phyloP scores from a whole-genome alignment of 2,329 filamentous ascomycete genomes.

The Trichoderma gracile region DNA sequence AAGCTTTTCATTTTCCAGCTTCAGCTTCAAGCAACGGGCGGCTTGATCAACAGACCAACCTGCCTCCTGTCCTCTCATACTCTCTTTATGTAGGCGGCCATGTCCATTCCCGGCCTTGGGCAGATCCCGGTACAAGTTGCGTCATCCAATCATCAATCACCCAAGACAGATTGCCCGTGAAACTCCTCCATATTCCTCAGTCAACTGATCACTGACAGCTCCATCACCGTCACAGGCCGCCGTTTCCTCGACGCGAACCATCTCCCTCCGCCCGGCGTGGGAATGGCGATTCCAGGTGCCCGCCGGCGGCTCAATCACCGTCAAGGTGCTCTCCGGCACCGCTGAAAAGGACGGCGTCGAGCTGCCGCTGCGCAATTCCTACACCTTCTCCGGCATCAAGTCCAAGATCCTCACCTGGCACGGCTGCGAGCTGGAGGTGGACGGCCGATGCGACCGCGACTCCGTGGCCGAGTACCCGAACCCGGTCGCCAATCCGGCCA shows the following conservation, averaged over 20 bases:
- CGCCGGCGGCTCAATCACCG: constrained; percentile 44
- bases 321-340: constrained; percentile 73
- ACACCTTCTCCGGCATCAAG: constrained; percentile 79
- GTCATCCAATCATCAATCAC: no score
- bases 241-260: constrained; percentile 46
- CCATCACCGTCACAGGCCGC: constrained; percentile 34
- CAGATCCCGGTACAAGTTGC: constrained; percentile 64
- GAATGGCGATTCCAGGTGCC: constrained; percentile 81
- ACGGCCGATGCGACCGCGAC: constrained; percentile 57
- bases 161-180: background rate
- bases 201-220: background rate
- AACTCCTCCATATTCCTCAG: background rate
- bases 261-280: constrained; percentile 61
- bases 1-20: background rate
- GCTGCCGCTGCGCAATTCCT: constrained; percentile 75
- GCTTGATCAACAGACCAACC: background rate
- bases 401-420: constrained; percentile 91
- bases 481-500: constrained; percentile 78
- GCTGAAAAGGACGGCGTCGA: constrained; percentile 96
- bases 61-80: background rate
- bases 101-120: constrained; percentile 75
- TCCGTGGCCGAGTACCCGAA: constrained; percentile 62
- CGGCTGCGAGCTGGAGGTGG: constrained; percentile 82
- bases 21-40: background rate
- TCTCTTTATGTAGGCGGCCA: constrained; percentile 45